Evolutionary conservation across 2,329 filamentous ascomycete species (phyloP).

Genomic region (Neodidymelliopsis sp.): DNA sequence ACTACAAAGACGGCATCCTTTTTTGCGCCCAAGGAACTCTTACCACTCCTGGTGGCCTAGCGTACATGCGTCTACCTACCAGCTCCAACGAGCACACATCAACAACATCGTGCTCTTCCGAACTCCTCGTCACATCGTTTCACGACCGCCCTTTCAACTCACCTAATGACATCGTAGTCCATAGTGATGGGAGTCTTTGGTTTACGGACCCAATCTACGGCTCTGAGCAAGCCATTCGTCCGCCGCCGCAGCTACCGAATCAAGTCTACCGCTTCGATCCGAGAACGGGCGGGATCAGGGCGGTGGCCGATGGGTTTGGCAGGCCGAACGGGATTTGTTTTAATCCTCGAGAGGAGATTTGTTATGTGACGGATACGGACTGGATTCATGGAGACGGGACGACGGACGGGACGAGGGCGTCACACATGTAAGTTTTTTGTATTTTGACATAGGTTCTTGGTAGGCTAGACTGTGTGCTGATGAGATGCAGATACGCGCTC

Average conservation of each 20-base stretch:
- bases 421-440: constrained; percentile 22
- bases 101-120: constrained; percentile 8
- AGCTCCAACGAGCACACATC: constrained; percentile 15
- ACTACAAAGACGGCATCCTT: constrained; percentile 39
- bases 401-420: constrained; percentile 19
- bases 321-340: constrained; percentile 56
- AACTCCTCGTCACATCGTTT: constrained; percentile 50
- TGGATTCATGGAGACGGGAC: constrained; percentile 29
- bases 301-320: constrained; percentile 50
- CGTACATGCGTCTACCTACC: constrained; percentile 38
- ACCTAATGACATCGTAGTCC: constrained; percentile 51
- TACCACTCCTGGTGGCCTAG: constrained; percentile 37
- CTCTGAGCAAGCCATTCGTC: constrained; percentile 31
- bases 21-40: constrained; percentile 47
- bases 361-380: constrained; percentile 55
- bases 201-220: constrained; percentile 54
- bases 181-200: constrained; percentile 53
- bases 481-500: constrained; percentile 26
- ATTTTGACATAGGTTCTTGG: background rate
- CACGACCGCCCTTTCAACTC: constrained; percentile 54
- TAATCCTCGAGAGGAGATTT: constrained; percentile 47
- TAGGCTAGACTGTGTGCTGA: background rate
- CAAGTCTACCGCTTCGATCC: constrained; percentile 52
- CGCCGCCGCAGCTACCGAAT: constrained; percentile 31
- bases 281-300: constrained; percentile 42